Percentiles rank a stretch among this genome's conserved stretches.
phyloP scores from a whole-genome alignment of 495 filamentous ascomycete species.

The Podospora bellae-mahoneyi region DNA sequence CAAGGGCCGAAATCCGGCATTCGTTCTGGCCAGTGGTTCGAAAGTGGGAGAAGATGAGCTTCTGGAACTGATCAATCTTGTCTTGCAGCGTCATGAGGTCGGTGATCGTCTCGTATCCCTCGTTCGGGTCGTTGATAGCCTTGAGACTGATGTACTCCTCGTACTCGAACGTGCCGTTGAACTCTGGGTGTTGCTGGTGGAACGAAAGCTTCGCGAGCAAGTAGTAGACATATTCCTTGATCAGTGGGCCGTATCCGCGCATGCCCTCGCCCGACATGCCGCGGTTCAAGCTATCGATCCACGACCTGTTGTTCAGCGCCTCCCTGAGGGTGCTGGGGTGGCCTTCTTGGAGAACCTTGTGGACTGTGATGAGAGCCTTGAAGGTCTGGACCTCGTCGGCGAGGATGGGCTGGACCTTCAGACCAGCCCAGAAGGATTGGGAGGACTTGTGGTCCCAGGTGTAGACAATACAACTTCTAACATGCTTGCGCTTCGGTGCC shows the following conservation, averaged over 20 bases:
- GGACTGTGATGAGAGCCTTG: conserved; percentile 87
- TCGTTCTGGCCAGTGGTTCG: conserved; percentile 88
- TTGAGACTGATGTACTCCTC: conserved; percentile 98
- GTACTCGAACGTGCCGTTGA: conserved; percentile 98
- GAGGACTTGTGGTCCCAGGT: conserved; percentile 99
- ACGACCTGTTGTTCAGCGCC: conserved; percentile 80
- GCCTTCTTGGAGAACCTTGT: conserved; percentile 96
- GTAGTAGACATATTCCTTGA: conserved; percentile 93
- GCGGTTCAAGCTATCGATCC: conserved; percentile 89
- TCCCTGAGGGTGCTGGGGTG: conserved; percentile 84
- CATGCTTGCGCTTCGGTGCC: conserved; percentile 97
- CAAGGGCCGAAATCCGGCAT: conserved; percentile 89
- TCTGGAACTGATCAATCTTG: conserved; percentile 97
- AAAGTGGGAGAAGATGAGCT: conserved; percentile 96
- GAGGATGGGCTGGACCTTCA: conserved; percentile 98
- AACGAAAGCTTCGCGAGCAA: conserved; percentile 89
- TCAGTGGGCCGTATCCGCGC: conserved; percentile 86
- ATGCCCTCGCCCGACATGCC: conserved; percentile 82
- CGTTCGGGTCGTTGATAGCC: conserved; percentile 96
- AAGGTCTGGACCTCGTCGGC: conserved; percentile 95
- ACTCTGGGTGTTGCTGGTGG: conserved; percentile 93
- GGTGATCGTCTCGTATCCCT: conserved; percentile 96
- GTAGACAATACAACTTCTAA: conserved; percentile 95
- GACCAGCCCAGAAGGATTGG: conserved; percentile 91
- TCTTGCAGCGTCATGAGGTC: conserved; percentile 97